Evolutionary conservation across 768 basidiomycete genomes (phyloP).

Genomic region (Coprinopsis strossmayeri): DNA sequence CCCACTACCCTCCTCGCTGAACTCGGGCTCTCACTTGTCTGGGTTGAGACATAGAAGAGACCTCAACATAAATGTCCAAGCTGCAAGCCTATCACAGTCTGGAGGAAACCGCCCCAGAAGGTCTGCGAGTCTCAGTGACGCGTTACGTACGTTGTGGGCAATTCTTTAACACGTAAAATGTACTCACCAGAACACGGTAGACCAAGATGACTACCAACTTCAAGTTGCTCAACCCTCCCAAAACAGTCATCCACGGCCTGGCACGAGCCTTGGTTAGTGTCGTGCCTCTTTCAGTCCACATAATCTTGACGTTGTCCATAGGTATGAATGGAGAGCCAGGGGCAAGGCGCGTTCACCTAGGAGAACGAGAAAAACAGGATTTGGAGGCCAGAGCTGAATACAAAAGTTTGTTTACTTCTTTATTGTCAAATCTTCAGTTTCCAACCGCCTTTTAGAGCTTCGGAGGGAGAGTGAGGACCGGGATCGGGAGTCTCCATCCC

Average conservation of each 20-base stretch:
- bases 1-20: slow-evolving; percentile 18
- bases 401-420: slow-evolving; percentile 31
- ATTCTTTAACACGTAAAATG: background rate
- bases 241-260: slow-evolving; percentile 24
- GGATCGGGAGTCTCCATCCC: slow-evolving; percentile 48
- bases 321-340: slow-evolving; percentile 23
- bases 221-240: slow-evolving; percentile 31
- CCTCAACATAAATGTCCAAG: slow-evolving; percentile 15
- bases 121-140: slow-evolving; percentile 75
- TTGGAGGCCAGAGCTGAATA: slow-evolving; percentile 39
- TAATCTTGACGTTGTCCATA: background rate
- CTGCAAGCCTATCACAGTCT: slow-evolving; percentile 30
- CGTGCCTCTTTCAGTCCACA: slow-evolving; percentile 5
- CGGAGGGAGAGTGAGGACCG: slow-evolving; percentile 33
- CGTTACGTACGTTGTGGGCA: slow-evolving; percentile 29
- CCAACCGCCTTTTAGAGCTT: slow-evolving; percentile 22
- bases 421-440: background rate
- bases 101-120: slow-evolving; percentile 54
- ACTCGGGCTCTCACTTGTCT: slow-evolving; percentile 16
- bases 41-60: slow-evolving; percentile 16
- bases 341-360: slow-evolving; percentile 29
- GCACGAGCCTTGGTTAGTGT: slow-evolving; percentile 32
- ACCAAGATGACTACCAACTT: slow-evolving; percentile 32
- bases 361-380: slow-evolving; percentile 33
- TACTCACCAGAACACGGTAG: too few relatives aligned